Evolutionary conservation across 2,329 filamentous ascomycete genomes (phyloP), one percentile per base, ranked within the genome.

Genomic region (Trichoderma oligosporum): DNA sequence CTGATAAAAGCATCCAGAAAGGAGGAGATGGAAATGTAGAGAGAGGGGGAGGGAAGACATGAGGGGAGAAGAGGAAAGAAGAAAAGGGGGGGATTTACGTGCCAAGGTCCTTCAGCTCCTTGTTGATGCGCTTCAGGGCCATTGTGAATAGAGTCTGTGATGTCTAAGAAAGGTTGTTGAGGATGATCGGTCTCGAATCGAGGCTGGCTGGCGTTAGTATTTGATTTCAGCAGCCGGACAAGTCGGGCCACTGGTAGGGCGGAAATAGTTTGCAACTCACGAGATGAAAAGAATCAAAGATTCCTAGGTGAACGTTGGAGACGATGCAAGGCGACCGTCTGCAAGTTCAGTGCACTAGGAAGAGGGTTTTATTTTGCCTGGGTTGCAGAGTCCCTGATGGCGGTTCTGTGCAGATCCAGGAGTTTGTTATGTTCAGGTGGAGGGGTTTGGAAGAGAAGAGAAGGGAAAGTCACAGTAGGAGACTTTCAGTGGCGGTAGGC

Each of bases 61-160:
- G 44, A 57, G 60, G 57, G 64, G 60, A 59, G 62, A 56, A 63
- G 52, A 39, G 25, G 57, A 55, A 45, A 49, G 16, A 22, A 54
- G 9, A 29, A 16, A 33, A 44, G 39, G 39, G 27, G 27, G 48
- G 47, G 48, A 58, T 39, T 72, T 87, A 93, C 89, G 89, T 88
- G 80, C 89, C 89, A 77, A 94, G 83, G 75, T 94, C 89, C 76
- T 88, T 87, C 74, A 94, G 85, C 79, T 94, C 89, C 86, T 92
- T 94, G 84, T 93, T 93, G 78, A 94, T 94, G 77, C 89, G 86
- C 87, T 94, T 94, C 70, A 94, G 84, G 77, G 89, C 89, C 89
- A 94, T 94, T 71, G 70, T 73, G 73, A 44, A 71, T 66, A 64
- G 61, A 67, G 62, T 62, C 38, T 60, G 45, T 65, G 68, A 66